phyloP scores from a whole-genome alignment of 805 yeast genomes.

The Zygosaccharomyces gambellarensis region DNA sequence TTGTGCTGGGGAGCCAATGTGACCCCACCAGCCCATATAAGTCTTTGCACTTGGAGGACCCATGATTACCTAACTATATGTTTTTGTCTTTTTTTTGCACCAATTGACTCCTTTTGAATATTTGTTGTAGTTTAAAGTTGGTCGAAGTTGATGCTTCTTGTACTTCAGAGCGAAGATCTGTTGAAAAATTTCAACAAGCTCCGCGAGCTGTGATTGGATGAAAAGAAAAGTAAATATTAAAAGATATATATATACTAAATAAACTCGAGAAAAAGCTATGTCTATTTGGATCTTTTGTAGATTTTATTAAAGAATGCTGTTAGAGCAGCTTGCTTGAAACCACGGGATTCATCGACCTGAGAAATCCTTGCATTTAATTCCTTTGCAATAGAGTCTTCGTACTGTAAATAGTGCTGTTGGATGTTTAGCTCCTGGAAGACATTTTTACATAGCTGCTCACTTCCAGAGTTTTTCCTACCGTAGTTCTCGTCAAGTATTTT shows the following conservation, averaged over 20 bases:
- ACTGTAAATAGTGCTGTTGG: conserved; percentile 63
- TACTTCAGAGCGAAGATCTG: background rate
- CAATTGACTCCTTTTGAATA: background rate
- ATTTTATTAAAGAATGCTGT: conserved; percentile 81
- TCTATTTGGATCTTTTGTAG: conserved; percentile 85
- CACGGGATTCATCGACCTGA: conserved; percentile 81
- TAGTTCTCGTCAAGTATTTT: conserved; percentile 77
- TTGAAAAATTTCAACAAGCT: background rate
- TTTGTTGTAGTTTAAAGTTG: conserved; percentile 1
- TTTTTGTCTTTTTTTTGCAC: background rate
- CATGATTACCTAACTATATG: conserved; percentile 39
- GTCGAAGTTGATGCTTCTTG: conserved; percentile 1
- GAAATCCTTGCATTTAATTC: conserved; percentile 62
- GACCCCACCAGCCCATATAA: conserved; percentile 98
- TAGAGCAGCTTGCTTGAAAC: conserved; percentile 87
- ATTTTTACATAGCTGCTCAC: conserved; percentile 65
- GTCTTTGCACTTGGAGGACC: conserved; percentile 69
- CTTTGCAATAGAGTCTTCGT: conserved; percentile 73
- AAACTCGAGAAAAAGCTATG: background rate
- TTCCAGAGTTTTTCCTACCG: conserved; percentile 71
- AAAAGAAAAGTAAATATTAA: background rate
- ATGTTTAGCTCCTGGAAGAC: conserved; percentile 72
- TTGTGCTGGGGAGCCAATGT: conserved; percentile 80
- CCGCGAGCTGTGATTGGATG: conserved; percentile 10
- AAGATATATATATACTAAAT: background rate